Conservation (phyloP, 768 basidiomycete genomes). For the Mrakia hoshinonis region DNA sequence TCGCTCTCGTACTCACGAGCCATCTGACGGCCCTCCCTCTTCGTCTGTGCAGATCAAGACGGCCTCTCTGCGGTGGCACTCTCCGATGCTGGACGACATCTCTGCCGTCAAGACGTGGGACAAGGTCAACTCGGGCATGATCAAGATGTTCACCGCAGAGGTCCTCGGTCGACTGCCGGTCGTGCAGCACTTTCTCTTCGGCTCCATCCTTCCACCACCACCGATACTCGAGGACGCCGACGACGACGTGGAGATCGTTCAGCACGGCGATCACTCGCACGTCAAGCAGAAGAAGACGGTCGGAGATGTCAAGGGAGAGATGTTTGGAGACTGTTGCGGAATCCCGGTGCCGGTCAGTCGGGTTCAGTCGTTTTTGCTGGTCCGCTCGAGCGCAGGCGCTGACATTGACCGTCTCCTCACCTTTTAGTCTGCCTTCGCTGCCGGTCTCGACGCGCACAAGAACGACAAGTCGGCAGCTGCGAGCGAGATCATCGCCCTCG, state of each 20-base stretch:
- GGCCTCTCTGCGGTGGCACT: slow-evolving; percentile 73
- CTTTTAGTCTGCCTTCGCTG: slow-evolving; percentile 25
- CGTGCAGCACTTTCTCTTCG: slow-evolving; percentile 91
- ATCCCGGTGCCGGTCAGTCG: slow-evolving; percentile 59
- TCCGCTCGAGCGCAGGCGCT: no score
- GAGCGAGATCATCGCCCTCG: slow-evolving; percentile 1
- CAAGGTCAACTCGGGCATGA: slow-evolving; percentile 91
- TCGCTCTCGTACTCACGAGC: neutral
- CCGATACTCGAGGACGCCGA: slow-evolving; percentile 13
- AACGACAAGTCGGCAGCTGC: neutral
- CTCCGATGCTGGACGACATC: slow-evolving; percentile 97
- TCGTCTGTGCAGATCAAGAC: slow-evolving; percentile 12
- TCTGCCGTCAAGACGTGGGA: slow-evolving; percentile 77
- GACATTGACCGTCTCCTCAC: neutral
- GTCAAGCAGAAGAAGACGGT: slow-evolving; percentile 43
- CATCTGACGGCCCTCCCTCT: neutral
- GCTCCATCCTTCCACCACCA: slow-evolving; percentile 54
- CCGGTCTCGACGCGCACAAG: slow-evolving; percentile 1
- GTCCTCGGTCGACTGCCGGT: slow-evolving; percentile 93
- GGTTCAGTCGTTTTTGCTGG: neutral
- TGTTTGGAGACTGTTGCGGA: slow-evolving; percentile 71
- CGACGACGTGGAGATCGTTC: slow-evolving; percentile 14
- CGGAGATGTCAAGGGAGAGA: slow-evolving; percentile 45
- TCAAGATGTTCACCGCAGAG: slow-evolving; percentile 95
- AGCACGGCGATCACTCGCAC: slow-evolving; percentile 33